Evolutionary conservation across 441 rosid species (phyloP).

Genomic region (Theobroma grandiflorum): DNA sequence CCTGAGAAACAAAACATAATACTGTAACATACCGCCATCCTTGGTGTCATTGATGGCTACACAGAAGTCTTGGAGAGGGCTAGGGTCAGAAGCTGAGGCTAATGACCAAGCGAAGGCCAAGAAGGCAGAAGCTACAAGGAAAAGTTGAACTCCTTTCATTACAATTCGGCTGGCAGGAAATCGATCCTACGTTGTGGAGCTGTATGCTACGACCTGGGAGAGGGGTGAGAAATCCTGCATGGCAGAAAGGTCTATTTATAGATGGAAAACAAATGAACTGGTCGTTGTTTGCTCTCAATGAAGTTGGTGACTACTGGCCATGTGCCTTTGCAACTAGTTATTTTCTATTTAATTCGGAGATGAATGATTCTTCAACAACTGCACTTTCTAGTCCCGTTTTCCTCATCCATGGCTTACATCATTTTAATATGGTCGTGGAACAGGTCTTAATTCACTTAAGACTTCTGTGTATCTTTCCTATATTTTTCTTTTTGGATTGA

Average conservation of each 20-base stretch:
- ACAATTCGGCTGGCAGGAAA: not conserved
- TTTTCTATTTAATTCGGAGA: too few species aligned
- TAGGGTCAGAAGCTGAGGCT: constrained; percentile 26
- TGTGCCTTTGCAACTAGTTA: too few species aligned
- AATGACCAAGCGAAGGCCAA: constrained; percentile 17
- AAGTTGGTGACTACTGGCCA: too few species aligned
- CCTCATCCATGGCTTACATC: too few species aligned
- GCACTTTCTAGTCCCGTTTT: too few species aligned
- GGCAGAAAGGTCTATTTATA: constrained; percentile 19
- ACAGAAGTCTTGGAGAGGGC: constrained; percentile 41
- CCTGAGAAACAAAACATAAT: too few species aligned
- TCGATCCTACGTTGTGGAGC: not conserved
- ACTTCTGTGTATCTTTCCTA: too few species aligned
- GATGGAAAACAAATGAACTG: not conserved
- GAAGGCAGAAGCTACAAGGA: constrained; percentile 14
- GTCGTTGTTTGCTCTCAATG: not conserved
- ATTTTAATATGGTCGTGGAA: too few species aligned
- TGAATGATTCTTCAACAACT: too few species aligned
- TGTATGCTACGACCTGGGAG: not conserved
- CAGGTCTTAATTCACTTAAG: too few species aligned
- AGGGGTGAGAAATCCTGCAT: constrained; percentile 6
- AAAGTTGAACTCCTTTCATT: not conserved
- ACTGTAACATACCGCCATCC: not conserved
- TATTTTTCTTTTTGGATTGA: too few species aligned
- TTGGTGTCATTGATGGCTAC: constrained; percentile 27